Conservation (phyloP, 441 rosid species). For the Populus hybrid region DNA sequence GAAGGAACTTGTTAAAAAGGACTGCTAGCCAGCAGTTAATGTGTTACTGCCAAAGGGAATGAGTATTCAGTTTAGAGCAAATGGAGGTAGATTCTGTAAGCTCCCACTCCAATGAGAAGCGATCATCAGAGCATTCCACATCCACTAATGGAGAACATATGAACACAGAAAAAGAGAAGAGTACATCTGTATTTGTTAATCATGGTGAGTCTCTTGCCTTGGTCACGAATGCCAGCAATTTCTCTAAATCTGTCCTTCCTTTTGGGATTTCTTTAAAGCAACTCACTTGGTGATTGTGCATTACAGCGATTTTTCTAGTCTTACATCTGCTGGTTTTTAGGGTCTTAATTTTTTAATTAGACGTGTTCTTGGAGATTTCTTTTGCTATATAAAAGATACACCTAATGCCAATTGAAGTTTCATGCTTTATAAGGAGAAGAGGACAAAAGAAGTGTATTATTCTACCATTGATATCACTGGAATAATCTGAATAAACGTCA, state of each 20-base stretch:
- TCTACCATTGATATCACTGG: neutral
- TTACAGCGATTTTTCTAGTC: neutral
- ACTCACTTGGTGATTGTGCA: neutral
- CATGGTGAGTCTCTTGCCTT: constrained; percentile 37
- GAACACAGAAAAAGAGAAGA: constrained; percentile 32
- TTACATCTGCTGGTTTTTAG: neutral
- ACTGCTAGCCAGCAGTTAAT: constrained; percentile 7
- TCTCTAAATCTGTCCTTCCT: neutral
- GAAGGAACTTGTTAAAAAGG: constrained; percentile 21
- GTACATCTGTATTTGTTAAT: constrained; percentile 37
- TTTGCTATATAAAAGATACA: neutral
- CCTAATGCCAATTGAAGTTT: neutral
- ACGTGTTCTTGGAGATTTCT: neutral
- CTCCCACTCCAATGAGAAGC: constrained; percentile 39
- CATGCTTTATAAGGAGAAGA: neutral
- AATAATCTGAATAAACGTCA: neutral
- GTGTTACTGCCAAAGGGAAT: constrained; percentile 29
- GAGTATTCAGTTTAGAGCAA: constrained; percentile 29
- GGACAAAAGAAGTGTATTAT: neutral
- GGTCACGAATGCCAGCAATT: neutral
- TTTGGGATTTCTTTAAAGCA: neutral
- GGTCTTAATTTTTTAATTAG: neutral
- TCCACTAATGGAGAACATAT: constrained; percentile 28
- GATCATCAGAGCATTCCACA: constrained; percentile 25
- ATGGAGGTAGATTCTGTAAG: constrained; percentile 39